Conservation (phyloP, 2,329 filamentous ascomycete genomes). For the Colletotrichum orbiculare region DNA sequence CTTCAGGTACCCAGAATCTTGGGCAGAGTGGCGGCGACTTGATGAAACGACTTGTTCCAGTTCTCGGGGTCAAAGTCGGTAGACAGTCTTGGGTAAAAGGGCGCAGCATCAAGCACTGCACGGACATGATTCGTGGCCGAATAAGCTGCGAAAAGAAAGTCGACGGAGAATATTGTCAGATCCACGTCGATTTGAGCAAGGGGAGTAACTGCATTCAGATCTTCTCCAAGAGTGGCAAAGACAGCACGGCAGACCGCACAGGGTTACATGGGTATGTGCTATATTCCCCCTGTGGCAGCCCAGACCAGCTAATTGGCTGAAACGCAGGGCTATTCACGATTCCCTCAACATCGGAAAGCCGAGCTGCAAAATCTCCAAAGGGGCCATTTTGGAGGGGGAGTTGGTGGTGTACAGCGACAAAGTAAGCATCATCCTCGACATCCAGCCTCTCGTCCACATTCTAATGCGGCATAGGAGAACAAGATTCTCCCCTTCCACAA, state of each 20-base stretch:
- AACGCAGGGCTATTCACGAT: conserved; percentile 65
- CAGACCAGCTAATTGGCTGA: conserved; percentile 32
- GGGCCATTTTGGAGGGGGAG: conserved; percentile 87
- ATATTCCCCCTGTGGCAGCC: not conserved
- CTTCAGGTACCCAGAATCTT: conserved; percentile 39
- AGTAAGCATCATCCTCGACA: conserved; percentile 44
- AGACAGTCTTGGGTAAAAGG: conserved; percentile 73
- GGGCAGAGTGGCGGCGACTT: conserved; percentile 38
- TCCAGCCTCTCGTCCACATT: conserved; percentile 35
- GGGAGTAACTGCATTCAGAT: conserved; percentile 73
- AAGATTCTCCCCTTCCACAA: conserved; percentile 82
- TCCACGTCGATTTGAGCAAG: conserved; percentile 78
- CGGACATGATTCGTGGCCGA: conserved; percentile 69
- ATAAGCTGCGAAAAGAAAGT: conserved; percentile 86
- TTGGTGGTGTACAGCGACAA: conserved; percentile 80
- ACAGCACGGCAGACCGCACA: conserved; percentile 79
- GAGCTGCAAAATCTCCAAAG: conserved; percentile 67
- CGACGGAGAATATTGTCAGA: conserved; percentile 90
- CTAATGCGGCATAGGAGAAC: conserved; percentile 53
- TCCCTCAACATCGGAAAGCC: conserved; percentile 71
- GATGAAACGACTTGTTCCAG: conserved; percentile 58
- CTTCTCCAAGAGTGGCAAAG: conserved; percentile 92
- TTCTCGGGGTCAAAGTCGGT: conserved; percentile 71
- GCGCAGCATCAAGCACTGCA: conserved; percentile 79
- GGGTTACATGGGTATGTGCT: conserved; percentile 65